Evolutionary conservation across 768 basidiomycete species (phyloP), one percentile per base, ranked within the genome.

Genomic region (Clitopilus hobsonii): DNA sequence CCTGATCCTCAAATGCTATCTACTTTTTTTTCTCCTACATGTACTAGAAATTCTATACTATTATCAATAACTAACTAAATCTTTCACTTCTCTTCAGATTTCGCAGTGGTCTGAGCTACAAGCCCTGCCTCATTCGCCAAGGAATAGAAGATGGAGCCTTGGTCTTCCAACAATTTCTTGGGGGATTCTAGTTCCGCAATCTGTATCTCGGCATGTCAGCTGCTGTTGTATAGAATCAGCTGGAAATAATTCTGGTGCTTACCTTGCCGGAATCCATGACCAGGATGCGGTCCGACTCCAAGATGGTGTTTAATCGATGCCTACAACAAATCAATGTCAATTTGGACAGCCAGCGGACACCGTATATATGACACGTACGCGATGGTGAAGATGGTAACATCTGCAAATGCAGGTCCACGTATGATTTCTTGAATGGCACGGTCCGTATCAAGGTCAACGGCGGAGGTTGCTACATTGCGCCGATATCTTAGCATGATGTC

Each of bases 401-500:
- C 71, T 2, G 77, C 71, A 65, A 95, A 96, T 26, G 87, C 80
- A 3, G 86, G 80, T 6, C 93, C 91, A 24, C 84, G 80, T 47
- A 96, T 89, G 58, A 94, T 93, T 10, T 86, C 84, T 73, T 97
- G 94, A 58, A 95, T 90, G 25, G 88, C 88, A 55, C 80, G 80
- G 65, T 96, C 94, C 7, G 93, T 95, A 64, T 95, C 91, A 28
- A 94, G 73, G 68, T 95, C 94, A 50, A 95, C 91, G 18, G 92
- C 91, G 30, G 87, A 91, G 5, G 92, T 95, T 2, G 92, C 90
- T 89, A 56, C 13, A 29, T 6, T 51, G 49, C 57, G 27, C 53
- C 54, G 26, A 52, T 3, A 53, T n/a, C n/a, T 58, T 38, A 54
- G 61, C 32, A 25, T 50, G 48, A 45, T 11, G 49, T 52, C 8